A percentile compares a stretch with the other conserved stretches of the same genome.
Conservation (phyloP, 2,329 filamentous ascomycete genomes). For the Fusarium buxicola region DNA sequence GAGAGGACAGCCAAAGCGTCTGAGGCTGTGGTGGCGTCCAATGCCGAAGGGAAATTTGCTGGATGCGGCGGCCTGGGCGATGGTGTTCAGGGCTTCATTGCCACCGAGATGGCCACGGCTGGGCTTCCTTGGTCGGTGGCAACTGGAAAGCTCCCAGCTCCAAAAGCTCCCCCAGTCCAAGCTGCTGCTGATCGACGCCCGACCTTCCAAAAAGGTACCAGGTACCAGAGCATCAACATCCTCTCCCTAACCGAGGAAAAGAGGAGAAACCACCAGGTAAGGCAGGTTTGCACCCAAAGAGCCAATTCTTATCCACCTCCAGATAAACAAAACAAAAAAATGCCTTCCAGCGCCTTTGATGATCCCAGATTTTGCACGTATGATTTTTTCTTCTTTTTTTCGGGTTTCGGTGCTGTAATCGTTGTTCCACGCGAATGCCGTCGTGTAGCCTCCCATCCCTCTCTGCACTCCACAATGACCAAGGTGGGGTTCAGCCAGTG, state of each 20-base stretch:
- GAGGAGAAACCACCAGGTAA: constrained; percentile 19
- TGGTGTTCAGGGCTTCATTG: constrained; percentile 5
- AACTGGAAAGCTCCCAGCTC: too few relatives aligned
- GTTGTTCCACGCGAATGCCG: constrained; percentile 30
- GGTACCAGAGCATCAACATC: constrained; percentile 10
- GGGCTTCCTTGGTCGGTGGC: constrained; percentile 25
- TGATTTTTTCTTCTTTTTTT: constrained; percentile 29
- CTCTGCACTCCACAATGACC: constrained; percentile 9
- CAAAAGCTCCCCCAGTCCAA: constrained; percentile 6
- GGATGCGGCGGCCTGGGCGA: constrained; percentile 21
- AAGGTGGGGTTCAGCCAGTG: constrained; percentile 34
- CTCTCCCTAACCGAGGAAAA: constrained; percentile 10
- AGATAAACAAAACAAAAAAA: constrained; percentile 15
- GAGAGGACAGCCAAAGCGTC: constrained; percentile 15
- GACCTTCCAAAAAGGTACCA: constrained; percentile 29
- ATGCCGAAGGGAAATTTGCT: constrained; percentile 15
- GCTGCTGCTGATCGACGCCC: constrained; percentile 11
- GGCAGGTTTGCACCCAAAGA: constrained; percentile 44
- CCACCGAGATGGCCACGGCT: constrained; percentile 11
- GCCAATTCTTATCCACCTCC: constrained; percentile 40
- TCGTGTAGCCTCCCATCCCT: constrained; percentile 20
- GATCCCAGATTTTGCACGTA: constrained; percentile 29
- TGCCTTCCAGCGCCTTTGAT: constrained; percentile 33
- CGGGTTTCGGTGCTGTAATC: constrained; percentile 29
- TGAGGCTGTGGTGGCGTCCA: constrained; percentile 38